These are phyloP conservation scores for Kalmusia sp. DNA, from an alignment of 2,329 filamentous ascomycete species.

Conservation along the genomic window DNA sequence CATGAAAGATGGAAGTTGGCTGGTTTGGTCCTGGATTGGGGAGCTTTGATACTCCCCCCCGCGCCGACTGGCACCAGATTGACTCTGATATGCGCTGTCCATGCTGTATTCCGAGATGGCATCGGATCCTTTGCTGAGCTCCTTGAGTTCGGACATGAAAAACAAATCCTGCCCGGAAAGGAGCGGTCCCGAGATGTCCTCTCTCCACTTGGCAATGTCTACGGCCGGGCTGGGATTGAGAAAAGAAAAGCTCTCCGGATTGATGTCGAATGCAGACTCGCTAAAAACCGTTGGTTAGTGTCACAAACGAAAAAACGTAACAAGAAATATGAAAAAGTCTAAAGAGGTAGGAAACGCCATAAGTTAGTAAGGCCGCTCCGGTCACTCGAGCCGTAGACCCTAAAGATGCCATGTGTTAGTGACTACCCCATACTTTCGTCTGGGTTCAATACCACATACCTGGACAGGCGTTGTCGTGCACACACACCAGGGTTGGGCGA, in stretches of 20 bases:
- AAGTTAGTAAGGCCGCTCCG: conserved; percentile 22
- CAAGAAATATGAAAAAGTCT: conserved; percentile 21
- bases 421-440: neutral
- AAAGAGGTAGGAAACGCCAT: conserved; percentile 19
- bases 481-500: neutral
- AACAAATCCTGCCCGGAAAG: conserved; percentile 43
- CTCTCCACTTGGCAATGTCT: conserved; percentile 51
- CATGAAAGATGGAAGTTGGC: conserved; percentile 37
- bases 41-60: conserved; percentile 29
- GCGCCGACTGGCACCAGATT: conserved; percentile 45
- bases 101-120: conserved; percentile 50
- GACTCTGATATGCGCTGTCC: conserved; percentile 52
- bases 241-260: conserved; percentile 39
- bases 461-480: neutral
- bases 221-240: conserved; percentile 35
- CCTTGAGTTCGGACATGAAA: conserved; percentile 42
- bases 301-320: conserved; percentile 21
- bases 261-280: conserved; percentile 48
- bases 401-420: conserved; percentile 48
- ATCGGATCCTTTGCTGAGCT: conserved; percentile 41
- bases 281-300: conserved; percentile 48
- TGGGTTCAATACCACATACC: neutral
- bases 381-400: neutral
- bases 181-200: conserved; percentile 45
- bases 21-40: conserved; percentile 34